Conservation (phyloP, 768 basidiomycete species). For the Auricularia auricula-judae region DNA sequence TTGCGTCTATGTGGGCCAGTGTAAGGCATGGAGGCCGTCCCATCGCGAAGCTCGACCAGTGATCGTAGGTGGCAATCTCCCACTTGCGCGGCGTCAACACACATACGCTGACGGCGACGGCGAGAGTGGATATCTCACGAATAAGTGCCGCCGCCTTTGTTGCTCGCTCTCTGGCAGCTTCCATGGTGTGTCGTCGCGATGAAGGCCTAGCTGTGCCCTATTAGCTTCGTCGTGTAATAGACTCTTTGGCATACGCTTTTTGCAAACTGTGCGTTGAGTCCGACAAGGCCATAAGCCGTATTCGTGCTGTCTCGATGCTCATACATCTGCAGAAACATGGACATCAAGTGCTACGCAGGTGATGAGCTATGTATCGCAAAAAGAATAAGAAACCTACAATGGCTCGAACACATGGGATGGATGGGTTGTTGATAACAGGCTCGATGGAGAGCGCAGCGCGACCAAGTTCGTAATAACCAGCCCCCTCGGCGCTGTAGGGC, state of each 20-base stretch:
- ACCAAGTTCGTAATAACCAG: neutral
- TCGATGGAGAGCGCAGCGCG: neutral
- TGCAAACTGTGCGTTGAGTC: neutral
- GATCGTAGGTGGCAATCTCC: neutral
- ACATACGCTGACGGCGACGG: too few species aligned
- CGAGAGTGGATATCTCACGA: neutral
- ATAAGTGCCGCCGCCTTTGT: neutral
- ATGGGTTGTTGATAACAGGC: neutral
- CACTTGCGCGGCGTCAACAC: neutral
- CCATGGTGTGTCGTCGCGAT: neutral
- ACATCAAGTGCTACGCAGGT: neutral
- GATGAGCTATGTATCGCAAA: neutral
- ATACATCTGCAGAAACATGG: neutral
- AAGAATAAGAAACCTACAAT: neutral
- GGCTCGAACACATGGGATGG: neutral
- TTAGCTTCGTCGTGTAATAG: too few species aligned
- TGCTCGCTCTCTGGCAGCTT: neutral
- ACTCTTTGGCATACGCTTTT: too few species aligned
- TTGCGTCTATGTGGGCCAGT: slow-evolving; percentile 54
- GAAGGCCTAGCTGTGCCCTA: neutral
- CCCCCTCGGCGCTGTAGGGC: neutral
- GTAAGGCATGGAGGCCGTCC: slow-evolving; percentile 61
- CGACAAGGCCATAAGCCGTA: neutral
- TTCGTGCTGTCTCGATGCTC: neutral
- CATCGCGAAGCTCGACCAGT: slow-evolving; percentile 13